Percentiles rank a stretch among this genome's conserved stretches.
phyloP scores from a whole-genome alignment of 352 stramenopile species.

The Pythium apleroticum region DNA sequence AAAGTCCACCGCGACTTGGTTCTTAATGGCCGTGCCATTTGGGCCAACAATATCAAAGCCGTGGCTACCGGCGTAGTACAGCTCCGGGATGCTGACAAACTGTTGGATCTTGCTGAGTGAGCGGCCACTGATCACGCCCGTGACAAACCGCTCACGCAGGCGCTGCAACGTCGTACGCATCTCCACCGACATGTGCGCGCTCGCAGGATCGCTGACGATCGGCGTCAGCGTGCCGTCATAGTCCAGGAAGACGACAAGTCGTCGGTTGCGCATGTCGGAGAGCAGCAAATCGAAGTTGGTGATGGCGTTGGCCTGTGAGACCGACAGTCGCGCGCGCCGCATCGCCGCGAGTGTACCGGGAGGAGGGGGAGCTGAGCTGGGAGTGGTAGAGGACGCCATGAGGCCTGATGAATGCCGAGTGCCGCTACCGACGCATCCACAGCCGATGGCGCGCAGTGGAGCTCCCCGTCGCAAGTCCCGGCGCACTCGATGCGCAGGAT shows the following conservation, averaged over 20 bases:
- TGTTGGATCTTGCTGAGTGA: slow-evolving; percentile 88
- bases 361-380: not conserved
- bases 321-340: slow-evolving; percentile 48
- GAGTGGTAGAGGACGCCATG: slow-evolving; percentile 2
- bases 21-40: slow-evolving; percentile 77
- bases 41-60: slow-evolving; percentile 89
- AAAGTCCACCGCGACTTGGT: slow-evolving; percentile 81
- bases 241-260: slow-evolving; percentile 86
- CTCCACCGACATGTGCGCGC: slow-evolving; percentile 62
- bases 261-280: slow-evolving; percentile 46
- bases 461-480: not conserved
- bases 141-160: slow-evolving; percentile 78
- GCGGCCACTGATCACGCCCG: slow-evolving; percentile 84
- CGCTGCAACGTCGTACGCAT: slow-evolving; percentile 76
- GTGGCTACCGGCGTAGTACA: slow-evolving; percentile 90
- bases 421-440: slow-evolving; percentile 6
- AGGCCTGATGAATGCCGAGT: slow-evolving; percentile 8
- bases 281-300: slow-evolving; percentile 65
- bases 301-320: slow-evolving; percentile 75
- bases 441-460: not conserved
- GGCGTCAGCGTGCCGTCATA: slow-evolving; percentile 90
- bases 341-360: not conserved
- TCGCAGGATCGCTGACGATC: slow-evolving; percentile 86
- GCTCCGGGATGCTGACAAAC: slow-evolving; percentile 83
- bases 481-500: not conserved